These are phyloP conservation scores for Pistacia vera DNA, from an alignment of 345 rosid species.

Conservation along the genomic window DNA sequence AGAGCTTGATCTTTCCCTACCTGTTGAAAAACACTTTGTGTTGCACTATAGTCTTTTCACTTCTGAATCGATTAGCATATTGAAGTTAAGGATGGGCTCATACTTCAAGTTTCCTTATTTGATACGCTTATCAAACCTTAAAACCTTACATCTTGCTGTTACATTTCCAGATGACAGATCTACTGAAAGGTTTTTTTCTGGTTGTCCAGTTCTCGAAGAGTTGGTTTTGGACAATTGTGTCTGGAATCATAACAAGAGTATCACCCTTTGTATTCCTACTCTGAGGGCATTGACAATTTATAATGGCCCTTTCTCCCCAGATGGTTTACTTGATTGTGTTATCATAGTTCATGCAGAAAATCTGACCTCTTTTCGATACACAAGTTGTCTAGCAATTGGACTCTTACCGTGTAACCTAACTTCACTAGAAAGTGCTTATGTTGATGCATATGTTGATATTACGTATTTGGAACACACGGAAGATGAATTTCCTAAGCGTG, in stretches of 20 bases:
- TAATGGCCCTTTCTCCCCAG: not conserved
- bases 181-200: not conserved
- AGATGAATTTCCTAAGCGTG: not conserved
- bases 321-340: not conserved
- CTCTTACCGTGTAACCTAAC: not conserved
- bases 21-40: not conserved
- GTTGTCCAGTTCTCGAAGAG: slow-evolving; percentile 4
- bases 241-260: not conserved
- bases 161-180: not conserved
- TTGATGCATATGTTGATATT: not conserved
- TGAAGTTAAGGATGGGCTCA: not conserved
- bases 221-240: not conserved
- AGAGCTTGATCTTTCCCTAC: slow-evolving; percentile 11
- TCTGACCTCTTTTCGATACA: not conserved
- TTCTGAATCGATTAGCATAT: not conserved
- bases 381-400: not conserved
- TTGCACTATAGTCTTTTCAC: not conserved
- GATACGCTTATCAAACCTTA: too few species aligned
- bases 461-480: too few species aligned
- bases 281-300: not conserved
- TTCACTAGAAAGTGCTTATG: not conserved
- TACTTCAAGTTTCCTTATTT: not conserved
- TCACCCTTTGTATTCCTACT: not conserved
- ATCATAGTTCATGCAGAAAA: not conserved
- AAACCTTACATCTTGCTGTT: not conserved